Evolutionary conservation across 352 stramenopile species (phyloP), one percentile per base, ranked within the genome.

Genomic region (Blastocystis sp.): DNA sequence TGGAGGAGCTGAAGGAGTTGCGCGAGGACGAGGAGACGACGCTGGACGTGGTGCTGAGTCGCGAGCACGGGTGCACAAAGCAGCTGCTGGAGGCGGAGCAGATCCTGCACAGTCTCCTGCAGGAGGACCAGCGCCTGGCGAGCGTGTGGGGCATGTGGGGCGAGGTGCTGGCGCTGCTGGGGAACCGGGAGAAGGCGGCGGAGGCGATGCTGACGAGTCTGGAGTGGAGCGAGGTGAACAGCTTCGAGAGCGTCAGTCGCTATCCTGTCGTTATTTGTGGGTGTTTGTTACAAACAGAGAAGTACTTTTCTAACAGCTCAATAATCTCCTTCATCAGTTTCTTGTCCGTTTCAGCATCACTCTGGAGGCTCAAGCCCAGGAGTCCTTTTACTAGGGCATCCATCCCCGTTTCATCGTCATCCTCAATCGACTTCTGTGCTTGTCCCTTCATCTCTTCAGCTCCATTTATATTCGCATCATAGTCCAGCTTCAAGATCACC

Each of bases 221-320:
- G 43, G 65, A 76, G 43, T 76, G 65, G 65, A 38, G 52, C 43
- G 14, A 76, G 65, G n/a, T n/a, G 65, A 76, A 52, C 24, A 76
- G 65, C 52, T 76, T 76, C n/a, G 65, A 76, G 11, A 77, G 66
- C 45, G 66, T 77, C 3, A 60, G 38, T 19, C 21, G 38, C 3
- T 77, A 24, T 81, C 48, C 11, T 64, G 45, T 64, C 2, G 48
- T 81, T 38, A 81, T 81, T 81, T 81, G 71, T 66, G 11, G 71
- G 64, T 45, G 64, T 81, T 81, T 17, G 11, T 81, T n/a, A 64
- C 9, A 81, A 34, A 34, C 28, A 34, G 28, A 34, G 28, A 34
- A 34, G 28, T 34, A 34, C 28, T 34, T 34, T 34, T 34, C 28
- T 34, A 34, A 34, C 28, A 34, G 28, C 28, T 34, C 28, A 34